Evolutionary conservation across 352 stramenopile species (phyloP).

Genomic region (Phytophthora constricta): DNA sequence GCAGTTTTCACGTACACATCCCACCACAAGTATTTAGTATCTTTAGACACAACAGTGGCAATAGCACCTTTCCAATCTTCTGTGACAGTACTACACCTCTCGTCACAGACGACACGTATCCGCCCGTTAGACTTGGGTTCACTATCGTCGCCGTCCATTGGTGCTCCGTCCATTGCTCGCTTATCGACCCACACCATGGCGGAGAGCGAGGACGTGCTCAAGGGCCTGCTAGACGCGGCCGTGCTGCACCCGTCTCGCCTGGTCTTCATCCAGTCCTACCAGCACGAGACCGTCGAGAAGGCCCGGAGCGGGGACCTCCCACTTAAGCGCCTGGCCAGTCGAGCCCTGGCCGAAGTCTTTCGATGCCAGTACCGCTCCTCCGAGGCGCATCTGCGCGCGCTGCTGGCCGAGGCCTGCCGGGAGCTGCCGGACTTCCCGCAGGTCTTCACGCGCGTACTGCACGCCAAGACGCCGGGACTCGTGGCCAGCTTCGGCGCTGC

Average conservation of each 20-base stretch:
- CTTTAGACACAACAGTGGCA: background rate
- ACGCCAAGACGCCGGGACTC: slow-evolving; percentile 40
- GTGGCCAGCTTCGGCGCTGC: slow-evolving; percentile 62
- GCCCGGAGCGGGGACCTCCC: slow-evolving; percentile 61
- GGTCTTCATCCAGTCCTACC: slow-evolving; percentile 66
- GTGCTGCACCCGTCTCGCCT: slow-evolving; percentile 56
- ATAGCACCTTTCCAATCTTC: background rate
- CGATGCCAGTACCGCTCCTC: slow-evolving; percentile 64
- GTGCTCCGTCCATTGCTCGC: slow-evolving; percentile 6
- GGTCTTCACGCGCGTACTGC: slow-evolving; percentile 59
- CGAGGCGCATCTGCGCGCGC: slow-evolving; percentile 57
- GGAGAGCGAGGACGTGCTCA: slow-evolving; percentile 68
- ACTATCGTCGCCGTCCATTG: slow-evolving; percentile 24
- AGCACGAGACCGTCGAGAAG: slow-evolving; percentile 74
- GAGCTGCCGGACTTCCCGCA: slow-evolving; percentile 54
- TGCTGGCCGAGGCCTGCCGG: slow-evolving; percentile 45
- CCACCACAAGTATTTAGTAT: background rate
- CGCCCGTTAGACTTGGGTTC: slow-evolving; percentile 11
- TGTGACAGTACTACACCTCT: background rate
- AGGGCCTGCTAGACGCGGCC: slow-evolving; percentile 61
- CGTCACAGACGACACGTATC: slow-evolving; percentile 14
- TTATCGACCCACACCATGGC: slow-evolving; percentile 24
- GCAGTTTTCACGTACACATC: slow-evolving; percentile 2
- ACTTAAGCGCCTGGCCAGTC: slow-evolving; percentile 70
- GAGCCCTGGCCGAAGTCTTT: slow-evolving; percentile 61